Evolutionary conservation across 2,329 filamentous ascomycete genomes (phyloP).

Genomic region (Berkeleyomyces rouxiae): DNA sequence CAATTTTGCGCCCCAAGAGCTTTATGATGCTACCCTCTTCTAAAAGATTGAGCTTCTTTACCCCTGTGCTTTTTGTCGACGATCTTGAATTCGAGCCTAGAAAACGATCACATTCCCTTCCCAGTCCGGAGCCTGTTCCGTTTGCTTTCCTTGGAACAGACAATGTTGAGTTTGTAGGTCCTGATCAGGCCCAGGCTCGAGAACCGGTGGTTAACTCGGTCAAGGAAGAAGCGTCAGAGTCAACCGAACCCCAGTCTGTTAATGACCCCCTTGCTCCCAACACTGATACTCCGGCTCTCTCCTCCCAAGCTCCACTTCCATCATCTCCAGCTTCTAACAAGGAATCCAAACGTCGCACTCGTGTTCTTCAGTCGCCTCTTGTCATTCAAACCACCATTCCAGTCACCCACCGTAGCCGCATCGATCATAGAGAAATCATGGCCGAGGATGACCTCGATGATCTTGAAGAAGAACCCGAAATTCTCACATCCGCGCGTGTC

Average conservation of each 20-base stretch:
- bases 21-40: slow-evolving; percentile 22
- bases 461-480: slow-evolving; percentile 33
- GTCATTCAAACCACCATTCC: slow-evolving; percentile 11
- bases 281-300: background rate
- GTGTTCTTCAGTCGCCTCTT: slow-evolving; percentile 10
- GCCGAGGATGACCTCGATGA: slow-evolving; percentile 22
- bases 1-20: slow-evolving; percentile 30
- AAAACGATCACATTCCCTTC: slow-evolving; percentile 34
- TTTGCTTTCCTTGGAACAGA: slow-evolving; percentile 15
- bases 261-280: background rate
- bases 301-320: background rate
- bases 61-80: slow-evolving; percentile 9
- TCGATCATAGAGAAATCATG: slow-evolving; percentile 9
- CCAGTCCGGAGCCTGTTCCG: slow-evolving; percentile 22
- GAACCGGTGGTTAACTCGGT: background rate
- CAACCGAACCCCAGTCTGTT: background rate
- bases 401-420: background rate
- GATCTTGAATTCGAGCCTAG: slow-evolving; percentile 19
- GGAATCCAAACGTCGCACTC: slow-evolving; percentile 10
- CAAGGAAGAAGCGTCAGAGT: background rate
- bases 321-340: background rate
- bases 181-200: background rate
- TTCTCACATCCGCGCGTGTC: slow-evolving; percentile 38
- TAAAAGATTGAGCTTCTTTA: slow-evolving; percentile 12
- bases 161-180: slow-evolving; percentile 10